Evolutionary conservation across 352 stramenopile species (phyloP).

Genomic region (Peronosclerospora sorghi): DNA sequence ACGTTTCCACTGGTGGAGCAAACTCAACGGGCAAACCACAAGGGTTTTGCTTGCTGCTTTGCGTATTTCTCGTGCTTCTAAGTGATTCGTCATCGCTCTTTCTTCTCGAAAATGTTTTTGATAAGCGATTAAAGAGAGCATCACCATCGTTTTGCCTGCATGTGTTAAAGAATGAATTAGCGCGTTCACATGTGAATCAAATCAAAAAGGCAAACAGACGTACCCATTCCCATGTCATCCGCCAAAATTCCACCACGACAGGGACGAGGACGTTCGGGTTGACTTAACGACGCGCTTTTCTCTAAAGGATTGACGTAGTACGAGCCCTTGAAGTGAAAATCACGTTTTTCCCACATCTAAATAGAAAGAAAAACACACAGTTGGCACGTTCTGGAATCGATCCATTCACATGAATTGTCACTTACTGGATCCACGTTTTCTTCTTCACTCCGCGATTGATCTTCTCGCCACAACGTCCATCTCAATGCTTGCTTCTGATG

Average conservation of each 20-base stretch:
- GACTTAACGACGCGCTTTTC: constrained; percentile 54
- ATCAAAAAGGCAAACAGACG: background rate
- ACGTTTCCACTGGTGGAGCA: constrained; percentile 84
- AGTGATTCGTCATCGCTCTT: background rate
- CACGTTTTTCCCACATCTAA: constrained; percentile 65
- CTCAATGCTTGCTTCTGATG: constrained; percentile 76
- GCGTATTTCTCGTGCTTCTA: constrained; percentile 1
- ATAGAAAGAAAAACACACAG: background rate
- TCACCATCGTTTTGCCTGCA: constrained; percentile 74
- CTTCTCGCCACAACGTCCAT: constrained; percentile 84
- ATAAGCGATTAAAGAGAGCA: constrained; percentile 49
- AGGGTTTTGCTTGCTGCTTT: constrained; percentile 42
- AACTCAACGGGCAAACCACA: constrained; percentile 77
- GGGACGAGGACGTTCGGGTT: constrained; percentile 36
- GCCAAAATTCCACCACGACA: constrained; percentile 80
- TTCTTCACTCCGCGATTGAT: constrained; percentile 18
- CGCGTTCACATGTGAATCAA: background rate
- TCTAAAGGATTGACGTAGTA: constrained; percentile 83
- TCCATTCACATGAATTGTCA: background rate
- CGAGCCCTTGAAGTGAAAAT: constrained; percentile 27
- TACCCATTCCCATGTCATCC: constrained; percentile 88
- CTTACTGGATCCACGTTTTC: constrained; percentile 40
- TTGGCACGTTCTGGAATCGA: constrained; percentile 1
- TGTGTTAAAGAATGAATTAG: background rate
- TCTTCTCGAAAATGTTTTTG: constrained; percentile 35